Evolutionary conservation across 1,139 yeast species (phyloP), one percentile per base, ranked within the genome.

Genomic region (Debaryomyces robertsiae): DNA sequence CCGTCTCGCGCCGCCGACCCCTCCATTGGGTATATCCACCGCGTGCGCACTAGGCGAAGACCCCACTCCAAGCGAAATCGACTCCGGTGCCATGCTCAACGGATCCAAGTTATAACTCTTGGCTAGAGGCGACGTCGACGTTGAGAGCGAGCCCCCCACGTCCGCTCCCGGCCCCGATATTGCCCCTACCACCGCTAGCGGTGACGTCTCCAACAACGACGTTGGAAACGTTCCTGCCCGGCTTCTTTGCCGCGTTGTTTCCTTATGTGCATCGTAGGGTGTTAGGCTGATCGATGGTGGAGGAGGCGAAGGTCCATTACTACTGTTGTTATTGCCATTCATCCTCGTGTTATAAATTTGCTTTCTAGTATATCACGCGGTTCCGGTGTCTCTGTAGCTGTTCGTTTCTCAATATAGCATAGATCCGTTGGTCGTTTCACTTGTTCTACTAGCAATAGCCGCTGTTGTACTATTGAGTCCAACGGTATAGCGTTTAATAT

Each of bases 191-290:
- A 31, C 32, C 3, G 30, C 32, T 25, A 33, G 19, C 10, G 30
- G n/a, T 10, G 22, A 33, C 9, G 38, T 14, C n/a, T 22, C 37
- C 38, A 58, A 43, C 40, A 73, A 62, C 32, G 73, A 61, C n/a
- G 80, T 69, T 3, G 82, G 81, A 24, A 76, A 54, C 10, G 84
- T 79, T 2, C 83, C 84, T 3, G 84, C 78, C 50, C 84, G 65
- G 46, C 75, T 70, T 48, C 84, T 65, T 11, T 73, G 57, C 49
- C 46, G 45, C 17, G 18, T 35, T 23, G 46, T 34, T 27, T 49
- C 42, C 17, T 50, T 27, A 11, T 37, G 36, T 31, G 32, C 19
- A 35, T 34, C 39, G 28, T 67, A 57, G 10, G 67, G 63, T 9
- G 68, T 62, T 33, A 64, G 51, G 10, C 67, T 55, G 28, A 64